Percentiles rank a stretch among this genome's conserved stretches.
These are phyloP conservation scores for Acacia crassicarpa DNA, from an alignment of 306 rosid species.

Conservation along the genomic window DNA sequence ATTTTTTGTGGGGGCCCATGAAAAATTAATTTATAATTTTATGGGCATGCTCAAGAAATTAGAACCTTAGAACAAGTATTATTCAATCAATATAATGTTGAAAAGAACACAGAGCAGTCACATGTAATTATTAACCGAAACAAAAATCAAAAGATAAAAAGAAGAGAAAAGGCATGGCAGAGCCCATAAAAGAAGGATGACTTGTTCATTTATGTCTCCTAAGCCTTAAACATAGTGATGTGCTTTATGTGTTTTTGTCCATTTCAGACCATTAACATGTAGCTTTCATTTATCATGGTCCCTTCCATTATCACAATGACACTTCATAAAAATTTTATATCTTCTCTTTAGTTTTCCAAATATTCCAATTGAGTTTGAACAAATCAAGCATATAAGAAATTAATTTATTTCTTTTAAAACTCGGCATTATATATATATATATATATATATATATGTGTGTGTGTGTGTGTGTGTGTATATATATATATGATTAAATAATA, in stretches of 20 bases:
- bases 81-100: slow-evolving; percentile 35
- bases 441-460: no score
- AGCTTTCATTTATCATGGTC: slow-evolving; percentile 40
- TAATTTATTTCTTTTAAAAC: not conserved
- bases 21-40: slow-evolving; percentile 5
- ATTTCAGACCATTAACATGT: slow-evolving; percentile 31
- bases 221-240: slow-evolving; percentile 43
- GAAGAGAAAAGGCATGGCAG: slow-evolving; percentile 34
- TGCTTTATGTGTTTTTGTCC: slow-evolving; percentile 51
- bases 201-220: slow-evolving; percentile 70
- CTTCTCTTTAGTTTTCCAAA: not conserved
- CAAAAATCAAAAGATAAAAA: slow-evolving; percentile 25
- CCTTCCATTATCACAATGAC: slow-evolving; percentile 21
- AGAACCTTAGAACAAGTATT: slow-evolving; percentile 22
- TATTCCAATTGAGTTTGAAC: not conserved
- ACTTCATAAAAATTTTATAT: not conserved
- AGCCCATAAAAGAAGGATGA: slow-evolving; percentile 53
- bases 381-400: not conserved
- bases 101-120: slow-evolving; percentile 38
- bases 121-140: slow-evolving; percentile 39
- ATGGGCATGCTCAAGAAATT: slow-evolving; percentile 29
- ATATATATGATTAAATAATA: no score
- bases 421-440: not conserved
- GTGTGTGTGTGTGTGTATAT: no score
- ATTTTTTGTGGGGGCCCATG: slow-evolving; percentile 25